Evolutionary conservation across 2,329 filamentous ascomycete genomes (phyloP).

Genomic region (Talaromyces pinophilus): DNA sequence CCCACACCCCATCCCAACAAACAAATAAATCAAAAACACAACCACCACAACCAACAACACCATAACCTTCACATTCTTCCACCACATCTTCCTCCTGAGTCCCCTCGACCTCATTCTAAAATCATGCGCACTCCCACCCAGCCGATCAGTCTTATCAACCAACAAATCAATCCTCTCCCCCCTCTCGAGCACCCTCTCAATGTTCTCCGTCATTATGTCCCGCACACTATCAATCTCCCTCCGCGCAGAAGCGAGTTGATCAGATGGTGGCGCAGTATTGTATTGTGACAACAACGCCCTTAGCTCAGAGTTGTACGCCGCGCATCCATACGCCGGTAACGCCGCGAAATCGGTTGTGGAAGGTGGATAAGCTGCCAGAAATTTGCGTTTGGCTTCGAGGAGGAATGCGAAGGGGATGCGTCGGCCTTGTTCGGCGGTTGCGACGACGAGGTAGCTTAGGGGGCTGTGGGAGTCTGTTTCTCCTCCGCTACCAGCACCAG

Average conservation of each 20-base stretch:
- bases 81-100: conserved; percentile 95
- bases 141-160: conserved; percentile 92
- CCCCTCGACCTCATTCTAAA: conserved; percentile 86
- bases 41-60: conserved; percentile 70
- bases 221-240: conserved; percentile 89
- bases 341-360: conserved; percentile 69
- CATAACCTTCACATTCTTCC: conserved; percentile 99
- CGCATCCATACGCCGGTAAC: conserved; percentile 87
- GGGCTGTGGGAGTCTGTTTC: conserved; percentile 63
- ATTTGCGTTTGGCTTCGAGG: conserved; percentile 84
- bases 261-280: conserved; percentile 74
- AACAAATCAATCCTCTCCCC: conserved; percentile 91
- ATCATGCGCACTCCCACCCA: conserved; percentile 85
- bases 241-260: conserved; percentile 81
- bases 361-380: conserved; percentile 70
- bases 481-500: not conserved
- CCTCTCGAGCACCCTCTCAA: conserved; percentile 82
- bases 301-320: conserved; percentile 78
- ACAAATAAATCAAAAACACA: conserved; percentile 69
- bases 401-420: conserved; percentile 92
- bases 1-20: conserved; percentile 72
- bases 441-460: conserved; percentile 88
- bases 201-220: conserved; percentile 94
- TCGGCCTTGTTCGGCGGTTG: conserved; percentile 75
- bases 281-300: conserved; percentile 79